Evolutionary conservation across 139 green algal genomes (phyloP).

Genomic region (Coelastrella sp.): DNA sequence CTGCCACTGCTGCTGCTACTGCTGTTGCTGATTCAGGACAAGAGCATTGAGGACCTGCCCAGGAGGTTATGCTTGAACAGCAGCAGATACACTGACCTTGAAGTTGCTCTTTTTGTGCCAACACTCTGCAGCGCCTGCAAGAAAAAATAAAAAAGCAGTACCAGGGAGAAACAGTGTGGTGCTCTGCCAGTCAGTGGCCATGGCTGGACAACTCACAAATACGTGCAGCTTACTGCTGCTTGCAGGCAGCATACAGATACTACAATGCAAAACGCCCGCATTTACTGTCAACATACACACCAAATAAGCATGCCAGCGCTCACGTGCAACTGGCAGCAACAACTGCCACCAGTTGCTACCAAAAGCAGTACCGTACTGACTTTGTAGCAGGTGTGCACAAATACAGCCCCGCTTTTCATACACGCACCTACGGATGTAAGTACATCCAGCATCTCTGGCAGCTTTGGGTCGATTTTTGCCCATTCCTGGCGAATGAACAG

Average conservation of each 20-base stretch:
- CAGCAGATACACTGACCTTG: slow-evolving; percentile 21
- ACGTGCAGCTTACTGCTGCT: too few species aligned
- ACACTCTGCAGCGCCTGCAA: slow-evolving; percentile 54
- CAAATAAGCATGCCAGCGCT: too few species aligned
- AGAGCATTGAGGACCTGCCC: too few species aligned
- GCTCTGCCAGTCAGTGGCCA: too few species aligned
- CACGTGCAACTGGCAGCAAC: not conserved
- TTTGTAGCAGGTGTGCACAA: not conserved
- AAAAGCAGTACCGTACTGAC: not conserved
- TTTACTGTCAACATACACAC: too few species aligned
- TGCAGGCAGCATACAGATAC: too few species aligned
- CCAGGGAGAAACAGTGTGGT: too few species aligned
- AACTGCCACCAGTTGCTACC: not conserved
- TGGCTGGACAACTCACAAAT: too few species aligned
- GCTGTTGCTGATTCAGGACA: too few species aligned
- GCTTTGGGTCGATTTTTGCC: slow-evolving; percentile 1
- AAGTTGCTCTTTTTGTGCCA: slow-evolving; percentile 61
- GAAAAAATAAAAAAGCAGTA: too few species aligned
- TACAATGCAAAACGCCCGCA: too few species aligned
- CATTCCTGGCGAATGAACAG: slow-evolving; percentile 36
- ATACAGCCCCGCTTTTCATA: not conserved
- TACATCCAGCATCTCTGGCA: slow-evolving; percentile 28
- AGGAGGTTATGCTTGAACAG: too few species aligned
- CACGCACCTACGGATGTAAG: slow-evolving; percentile 6
- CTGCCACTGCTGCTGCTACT: not conserved